A percentile compares a stretch with the other conserved stretches of the same genome.
These are phyloP conservation scores for Ceratocystis ficicola DNA, from an alignment of 2,329 filamentous ascomycete genomes.

Conservation along the genomic window DNA sequence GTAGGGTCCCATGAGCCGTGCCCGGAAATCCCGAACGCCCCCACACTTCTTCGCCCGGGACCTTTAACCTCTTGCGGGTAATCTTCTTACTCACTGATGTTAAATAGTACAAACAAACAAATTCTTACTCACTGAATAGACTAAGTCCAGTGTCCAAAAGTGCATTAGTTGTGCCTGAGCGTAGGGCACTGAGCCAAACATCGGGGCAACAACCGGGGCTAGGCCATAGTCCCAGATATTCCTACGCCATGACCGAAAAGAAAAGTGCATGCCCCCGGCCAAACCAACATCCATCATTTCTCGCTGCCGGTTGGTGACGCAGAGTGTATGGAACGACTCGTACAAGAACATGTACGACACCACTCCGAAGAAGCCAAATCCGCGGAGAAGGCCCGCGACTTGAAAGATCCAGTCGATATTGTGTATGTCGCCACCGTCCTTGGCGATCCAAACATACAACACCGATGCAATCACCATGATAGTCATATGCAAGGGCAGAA, in stretches of 20 bases:
- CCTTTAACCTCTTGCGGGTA: slow-evolving; percentile 30
- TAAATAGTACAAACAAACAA: no score
- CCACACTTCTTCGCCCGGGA: slow-evolving; percentile 2
- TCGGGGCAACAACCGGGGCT: slow-evolving; percentile 54
- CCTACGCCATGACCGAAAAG: slow-evolving; percentile 41
- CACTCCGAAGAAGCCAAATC: slow-evolving; percentile 50
- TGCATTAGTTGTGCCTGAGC: slow-evolving; percentile 57
- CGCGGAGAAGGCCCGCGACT: slow-evolving; percentile 48
- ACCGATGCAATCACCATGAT: slow-evolving; percentile 52
- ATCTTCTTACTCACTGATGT: slow-evolving; percentile 61
- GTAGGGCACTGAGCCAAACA: slow-evolving; percentile 56
- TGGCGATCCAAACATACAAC: slow-evolving; percentile 45
- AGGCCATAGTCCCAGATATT: slow-evolving; percentile 52
- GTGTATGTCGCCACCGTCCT: slow-evolving; percentile 40
- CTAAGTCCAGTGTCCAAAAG: slow-evolving; percentile 56
- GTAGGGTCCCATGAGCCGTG: neutral
- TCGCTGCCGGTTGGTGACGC: slow-evolving; percentile 46
- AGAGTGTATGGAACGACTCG: slow-evolving; percentile 53
- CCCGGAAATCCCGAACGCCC: neutral
- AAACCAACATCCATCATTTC: slow-evolving; percentile 57
- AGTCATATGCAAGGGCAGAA: slow-evolving; percentile 55
- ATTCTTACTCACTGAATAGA: slow-evolving; percentile 64
- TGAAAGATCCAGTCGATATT: slow-evolving; percentile 47
- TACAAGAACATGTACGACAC: slow-evolving; percentile 54
- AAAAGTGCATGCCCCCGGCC: slow-evolving; percentile 53